Percentiles rank a stretch among this genome's conserved stretches.
Conservation (phyloP, 2,329 filamentous ascomycete genomes). For the Colletotrichum spaethianum region DNA sequence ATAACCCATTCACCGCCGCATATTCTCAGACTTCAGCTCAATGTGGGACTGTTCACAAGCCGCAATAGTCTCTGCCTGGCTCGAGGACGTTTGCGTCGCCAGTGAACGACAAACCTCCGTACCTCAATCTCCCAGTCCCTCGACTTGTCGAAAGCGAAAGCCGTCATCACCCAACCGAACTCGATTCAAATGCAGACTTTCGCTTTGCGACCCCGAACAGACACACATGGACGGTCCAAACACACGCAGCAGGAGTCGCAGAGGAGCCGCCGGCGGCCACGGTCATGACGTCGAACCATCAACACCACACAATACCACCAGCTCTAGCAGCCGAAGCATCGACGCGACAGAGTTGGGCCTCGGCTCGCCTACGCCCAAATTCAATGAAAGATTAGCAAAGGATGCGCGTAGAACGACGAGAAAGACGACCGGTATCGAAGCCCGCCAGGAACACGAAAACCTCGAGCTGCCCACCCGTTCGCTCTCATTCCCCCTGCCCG, state of each 20-base stretch:
- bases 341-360: too few relatives aligned
- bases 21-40: neutral
- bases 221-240: too few relatives aligned
- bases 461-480: neutral
- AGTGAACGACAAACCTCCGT: neutral
- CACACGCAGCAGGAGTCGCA: too few relatives aligned
- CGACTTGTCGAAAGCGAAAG: too few relatives aligned
- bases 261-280: too few relatives aligned
- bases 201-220: too few relatives aligned
- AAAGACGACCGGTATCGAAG: neutral
- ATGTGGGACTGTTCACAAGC: conserved; percentile 4
- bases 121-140: too few relatives aligned
- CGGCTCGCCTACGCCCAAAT: too few relatives aligned
- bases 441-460: neutral
- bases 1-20: too few relatives aligned
- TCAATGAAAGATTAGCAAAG: neutral
- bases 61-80: conserved; percentile 10
- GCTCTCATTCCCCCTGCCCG: neutral
- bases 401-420: neutral
- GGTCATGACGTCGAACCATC: neutral
- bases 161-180: too few relatives aligned
- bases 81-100: conserved; percentile 1
- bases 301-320: neutral
- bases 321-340: too few relatives aligned
- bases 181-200: too few relatives aligned